phyloP scores from a whole-genome alignment of 768 basidiomycete species.

The Gelatoporia subvermispora region DNA sequence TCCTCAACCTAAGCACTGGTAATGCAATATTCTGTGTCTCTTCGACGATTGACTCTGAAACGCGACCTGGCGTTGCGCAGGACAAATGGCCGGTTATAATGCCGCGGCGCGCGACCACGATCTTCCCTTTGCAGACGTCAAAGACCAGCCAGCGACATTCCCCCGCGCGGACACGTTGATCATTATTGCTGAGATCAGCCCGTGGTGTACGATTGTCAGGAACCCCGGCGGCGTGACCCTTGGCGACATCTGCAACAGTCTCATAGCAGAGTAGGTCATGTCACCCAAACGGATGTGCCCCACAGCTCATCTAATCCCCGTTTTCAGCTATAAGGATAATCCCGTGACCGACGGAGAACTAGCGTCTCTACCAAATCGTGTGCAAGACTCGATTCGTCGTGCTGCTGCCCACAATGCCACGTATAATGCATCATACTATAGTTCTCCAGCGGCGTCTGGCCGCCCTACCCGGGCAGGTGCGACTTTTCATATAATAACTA shows the following conservation, averaged over 20 bases:
- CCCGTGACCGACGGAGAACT: constrained; percentile 65
- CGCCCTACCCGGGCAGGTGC: constrained; percentile 58
- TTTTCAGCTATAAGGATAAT: constrained; percentile 61
- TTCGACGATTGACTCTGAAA: neutral
- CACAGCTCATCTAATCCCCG: neutral
- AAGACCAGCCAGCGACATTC: constrained; percentile 35
- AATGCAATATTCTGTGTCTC: neutral
- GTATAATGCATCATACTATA: constrained; percentile 36
- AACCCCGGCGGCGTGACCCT: constrained; percentile 73
- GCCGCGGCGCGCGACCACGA: constrained; percentile 54
- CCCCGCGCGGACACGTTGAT: constrained; percentile 33
- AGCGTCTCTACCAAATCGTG: constrained; percentile 48
- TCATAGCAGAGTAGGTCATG: constrained; percentile 69
- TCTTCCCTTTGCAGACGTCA: constrained; percentile 38
- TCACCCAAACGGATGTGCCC: neutral
- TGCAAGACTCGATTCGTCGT: constrained; percentile 71
- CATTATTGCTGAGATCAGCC: constrained; percentile 44
- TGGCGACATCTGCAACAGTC: constrained; percentile 63
- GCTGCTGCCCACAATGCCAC: constrained; percentile 32
- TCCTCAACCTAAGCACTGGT: constrained; percentile 72
- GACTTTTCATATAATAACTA: too few species aligned
- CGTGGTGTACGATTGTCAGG: constrained; percentile 76
- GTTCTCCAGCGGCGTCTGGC: constrained; percentile 34
- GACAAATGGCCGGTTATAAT: constrained; percentile 60
- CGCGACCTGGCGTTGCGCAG: constrained; percentile 26